These are phyloP conservation scores for Breynia disticha DNA, from an alignment of 441 rosid genomes.

Conservation along the genomic window DNA sequence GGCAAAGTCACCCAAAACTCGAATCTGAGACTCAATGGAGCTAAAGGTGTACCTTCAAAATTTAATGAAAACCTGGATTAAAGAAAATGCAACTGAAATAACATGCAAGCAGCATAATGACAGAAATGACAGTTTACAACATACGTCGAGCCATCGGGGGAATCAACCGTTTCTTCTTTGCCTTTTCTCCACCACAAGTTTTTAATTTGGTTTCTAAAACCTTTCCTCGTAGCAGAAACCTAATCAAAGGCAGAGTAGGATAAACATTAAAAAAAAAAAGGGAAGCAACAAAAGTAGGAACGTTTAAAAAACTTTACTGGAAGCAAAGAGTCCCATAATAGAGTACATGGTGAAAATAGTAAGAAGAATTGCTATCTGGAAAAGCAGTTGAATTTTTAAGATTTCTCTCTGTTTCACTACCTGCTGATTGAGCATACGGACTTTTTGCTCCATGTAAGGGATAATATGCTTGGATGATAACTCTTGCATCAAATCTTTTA, in stretches of 20 bases:
- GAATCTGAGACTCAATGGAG: slow-evolving; percentile 93
- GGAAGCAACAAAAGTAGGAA: slow-evolving; percentile 3
- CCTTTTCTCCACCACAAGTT: slow-evolving; percentile 99
- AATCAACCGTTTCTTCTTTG: slow-evolving; percentile 69
- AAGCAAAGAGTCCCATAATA: slow-evolving; percentile 7
- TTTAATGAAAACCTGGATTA: slow-evolving; percentile 19
- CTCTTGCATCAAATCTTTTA: slow-evolving; percentile 85
- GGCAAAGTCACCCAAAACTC: slow-evolving; percentile 93
- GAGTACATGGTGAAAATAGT: slow-evolving; percentile 6
- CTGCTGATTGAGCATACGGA: slow-evolving; percentile 90
- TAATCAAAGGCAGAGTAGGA: slow-evolving; percentile 20
- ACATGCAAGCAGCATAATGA: slow-evolving; percentile 1
- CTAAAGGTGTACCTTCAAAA: slow-evolving; percentile 82
- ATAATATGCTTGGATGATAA: slow-evolving; percentile 82
- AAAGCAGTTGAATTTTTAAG: no score
- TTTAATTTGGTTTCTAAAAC: slow-evolving; percentile 88
- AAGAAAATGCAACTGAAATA: slow-evolving; percentile 12
- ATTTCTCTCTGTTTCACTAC: slow-evolving; percentile 38
- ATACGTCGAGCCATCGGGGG: slow-evolving; percentile 62
- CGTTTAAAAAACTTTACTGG: slow-evolving; percentile 1
- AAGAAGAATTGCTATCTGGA: slow-evolving; percentile 15
- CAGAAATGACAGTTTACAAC: slow-evolving; percentile 20
- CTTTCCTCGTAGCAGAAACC: slow-evolving; percentile 97
- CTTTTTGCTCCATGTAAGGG: slow-evolving; percentile 98
- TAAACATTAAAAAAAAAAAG: slow-evolving; percentile 12